These are phyloP conservation scores for Daldinia sp. DNA, from an alignment of 2,329 filamentous ascomycete species.

Conservation along the genomic window DNA sequence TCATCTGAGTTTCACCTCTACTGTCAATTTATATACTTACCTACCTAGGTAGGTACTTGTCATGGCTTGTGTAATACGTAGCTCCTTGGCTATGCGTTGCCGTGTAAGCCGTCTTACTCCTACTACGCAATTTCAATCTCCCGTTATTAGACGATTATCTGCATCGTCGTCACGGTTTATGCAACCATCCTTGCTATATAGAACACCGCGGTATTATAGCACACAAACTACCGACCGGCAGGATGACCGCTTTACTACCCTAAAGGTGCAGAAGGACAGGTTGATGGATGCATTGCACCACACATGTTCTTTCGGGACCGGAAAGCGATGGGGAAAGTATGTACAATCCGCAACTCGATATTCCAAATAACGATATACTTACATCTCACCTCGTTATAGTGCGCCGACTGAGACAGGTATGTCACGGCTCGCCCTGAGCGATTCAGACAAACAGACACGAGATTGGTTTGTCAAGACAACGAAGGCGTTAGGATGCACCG, in stretches of 20 bases:
- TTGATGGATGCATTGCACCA: slow-evolving; percentile 73
- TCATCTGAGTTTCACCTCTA: not conserved
- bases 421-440: slow-evolving; percentile 77
- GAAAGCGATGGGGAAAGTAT: slow-evolving; percentile 75
- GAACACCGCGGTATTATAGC: slow-evolving; percentile 20
- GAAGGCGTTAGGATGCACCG: slow-evolving; percentile 71
- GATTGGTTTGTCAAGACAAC: slow-evolving; percentile 80
- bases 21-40: no score
- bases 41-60: not conserved
- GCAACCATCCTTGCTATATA: not conserved
- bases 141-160: slow-evolving; percentile 1
- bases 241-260: slow-evolving; percentile 27
- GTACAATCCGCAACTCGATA: not conserved
- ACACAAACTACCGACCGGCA: slow-evolving; percentile 13
- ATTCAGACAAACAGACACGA: slow-evolving; percentile 77
- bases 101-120: slow-evolving; percentile 5
- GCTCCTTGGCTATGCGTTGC: not conserved
- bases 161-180: not conserved
- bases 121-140: not conserved
- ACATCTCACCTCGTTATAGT: slow-evolving; percentile 49
- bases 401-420: slow-evolving; percentile 77
- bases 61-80: slow-evolving; percentile 27
- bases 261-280: slow-evolving; percentile 70
- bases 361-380: slow-evolving; percentile 9
- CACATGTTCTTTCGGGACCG: slow-evolving; percentile 75